Evolutionary conservation across 345 rosid genomes (phyloP).

Genomic region (Populus deltoides): DNA sequence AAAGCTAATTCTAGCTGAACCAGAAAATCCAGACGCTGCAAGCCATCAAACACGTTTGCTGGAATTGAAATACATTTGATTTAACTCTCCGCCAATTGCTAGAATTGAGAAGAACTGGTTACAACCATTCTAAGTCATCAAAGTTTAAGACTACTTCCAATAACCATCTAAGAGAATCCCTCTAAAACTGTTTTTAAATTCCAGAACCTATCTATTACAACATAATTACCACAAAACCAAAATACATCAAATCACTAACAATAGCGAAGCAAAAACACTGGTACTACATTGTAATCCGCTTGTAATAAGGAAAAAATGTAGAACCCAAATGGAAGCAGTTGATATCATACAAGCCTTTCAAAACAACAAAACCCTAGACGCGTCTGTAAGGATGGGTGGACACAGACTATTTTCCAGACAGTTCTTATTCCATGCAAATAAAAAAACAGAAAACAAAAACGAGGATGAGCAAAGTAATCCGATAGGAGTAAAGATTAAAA

Average conservation of each 20-base stretch:
- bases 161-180: background rate
- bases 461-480: too few relatives aligned
- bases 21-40: background rate
- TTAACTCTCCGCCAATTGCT: background rate
- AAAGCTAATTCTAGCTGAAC: background rate
- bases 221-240: background rate
- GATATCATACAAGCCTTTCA: background rate
- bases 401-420: background rate
- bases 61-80: background rate
- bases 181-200: background rate
- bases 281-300: background rate
- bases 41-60: background rate
- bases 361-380: background rate
- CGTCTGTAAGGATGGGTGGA: background rate
- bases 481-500: background rate
- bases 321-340: background rate
- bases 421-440: background rate
- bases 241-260: background rate
- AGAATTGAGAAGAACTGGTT: background rate
- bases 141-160: background rate
- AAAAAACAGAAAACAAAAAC: background rate
- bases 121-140: background rate
- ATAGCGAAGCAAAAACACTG: background rate
- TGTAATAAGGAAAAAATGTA: background rate
- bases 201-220: background rate